A percentile compares a stretch with the other conserved stretches of the same genome.
Evolutionary conservation across 78 protist species (phyloP).

Genomic region (Dictyostelium purpureum): DNA sequence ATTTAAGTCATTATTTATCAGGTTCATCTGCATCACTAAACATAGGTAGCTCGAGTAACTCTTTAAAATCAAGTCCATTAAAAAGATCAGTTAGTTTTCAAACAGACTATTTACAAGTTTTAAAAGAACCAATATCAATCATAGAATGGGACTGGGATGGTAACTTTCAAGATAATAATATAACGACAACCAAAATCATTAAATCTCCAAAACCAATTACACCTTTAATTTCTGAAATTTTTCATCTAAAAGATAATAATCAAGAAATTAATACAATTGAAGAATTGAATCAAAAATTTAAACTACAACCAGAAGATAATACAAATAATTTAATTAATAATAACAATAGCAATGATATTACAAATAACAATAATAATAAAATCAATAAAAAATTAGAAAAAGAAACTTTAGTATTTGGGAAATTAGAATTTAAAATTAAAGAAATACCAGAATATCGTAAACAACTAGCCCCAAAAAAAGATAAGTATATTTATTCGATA

Average conservation of each 20-base stretch:
- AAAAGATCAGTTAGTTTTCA: background rate
- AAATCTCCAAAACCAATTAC: slow-evolving; percentile 5
- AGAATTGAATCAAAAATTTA: slow-evolving; percentile 9
- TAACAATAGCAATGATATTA: background rate
- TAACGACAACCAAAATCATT: background rate
- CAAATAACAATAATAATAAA: background rate
- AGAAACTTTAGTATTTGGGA: slow-evolving; percentile 1
- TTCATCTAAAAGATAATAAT: background rate
- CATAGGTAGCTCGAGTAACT: background rate
- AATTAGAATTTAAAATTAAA: background rate
- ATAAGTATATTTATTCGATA: slow-evolving; percentile 28
- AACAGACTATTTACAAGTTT: slow-evolving; percentile 20
- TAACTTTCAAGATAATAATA: slow-evolving; percentile 12
- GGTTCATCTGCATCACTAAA: background rate
- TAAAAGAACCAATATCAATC: slow-evolving; percentile 38
- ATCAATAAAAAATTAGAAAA: background rate
- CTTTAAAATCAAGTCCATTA: background rate
- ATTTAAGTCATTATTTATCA: background rate
- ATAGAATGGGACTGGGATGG: slow-evolving; percentile 58
- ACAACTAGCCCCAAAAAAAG: background rate
- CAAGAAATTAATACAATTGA: background rate
- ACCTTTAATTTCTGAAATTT: background rate
- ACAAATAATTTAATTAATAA: no score
- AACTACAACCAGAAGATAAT: background rate
- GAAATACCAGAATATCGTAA: slow-evolving; percentile 3